phyloP scores from a whole-genome alignment of 2,329 filamentous ascomycete genomes.

The Colletotrichum tamarilloi region DNA sequence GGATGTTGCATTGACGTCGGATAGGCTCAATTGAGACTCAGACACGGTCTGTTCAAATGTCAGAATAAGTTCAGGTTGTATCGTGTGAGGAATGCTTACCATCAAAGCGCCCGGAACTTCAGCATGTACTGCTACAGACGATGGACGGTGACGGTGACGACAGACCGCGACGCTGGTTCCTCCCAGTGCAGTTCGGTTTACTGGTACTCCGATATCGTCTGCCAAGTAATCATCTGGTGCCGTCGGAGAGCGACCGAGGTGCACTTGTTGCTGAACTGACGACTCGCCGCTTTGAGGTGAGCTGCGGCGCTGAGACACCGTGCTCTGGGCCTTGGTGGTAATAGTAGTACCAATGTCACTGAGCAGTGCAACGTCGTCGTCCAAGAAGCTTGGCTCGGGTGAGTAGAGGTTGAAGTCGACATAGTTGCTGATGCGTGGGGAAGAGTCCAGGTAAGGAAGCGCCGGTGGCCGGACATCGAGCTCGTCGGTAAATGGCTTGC shows the following conservation, averaged over 20 bases:
- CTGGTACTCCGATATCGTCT: neutral
- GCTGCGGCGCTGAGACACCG: neutral
- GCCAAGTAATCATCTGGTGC: neutral
- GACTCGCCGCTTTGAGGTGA: neutral
- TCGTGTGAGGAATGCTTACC: neutral
- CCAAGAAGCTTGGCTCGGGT: slow-evolving; percentile 58
- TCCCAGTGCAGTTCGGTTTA: neutral
- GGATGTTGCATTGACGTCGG: neutral
- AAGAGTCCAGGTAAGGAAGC: slow-evolving; percentile 56
- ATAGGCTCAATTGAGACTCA: neutral
- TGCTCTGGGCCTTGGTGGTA: neutral
- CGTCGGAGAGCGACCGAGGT: neutral
- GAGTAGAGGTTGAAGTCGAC: slow-evolving; percentile 68
- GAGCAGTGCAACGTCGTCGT: slow-evolving; percentile 58
- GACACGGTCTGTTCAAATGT: slow-evolving; percentile 5
- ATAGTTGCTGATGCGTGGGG: slow-evolving; percentile 54
- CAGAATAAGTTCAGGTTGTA: neutral
- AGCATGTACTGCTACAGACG: neutral
- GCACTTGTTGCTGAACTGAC: neutral
- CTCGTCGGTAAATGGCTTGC: neutral
- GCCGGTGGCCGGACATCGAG: slow-evolving; percentile 18
- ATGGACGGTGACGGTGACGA: neutral
- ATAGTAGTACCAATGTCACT: slow-evolving; percentile 37
- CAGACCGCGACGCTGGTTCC: neutral
- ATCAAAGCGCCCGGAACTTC: neutral